Base-by-base conservation (phyloP, 2,329 filamentous ascomycete species). In the Xylaria sp. region DNA sequence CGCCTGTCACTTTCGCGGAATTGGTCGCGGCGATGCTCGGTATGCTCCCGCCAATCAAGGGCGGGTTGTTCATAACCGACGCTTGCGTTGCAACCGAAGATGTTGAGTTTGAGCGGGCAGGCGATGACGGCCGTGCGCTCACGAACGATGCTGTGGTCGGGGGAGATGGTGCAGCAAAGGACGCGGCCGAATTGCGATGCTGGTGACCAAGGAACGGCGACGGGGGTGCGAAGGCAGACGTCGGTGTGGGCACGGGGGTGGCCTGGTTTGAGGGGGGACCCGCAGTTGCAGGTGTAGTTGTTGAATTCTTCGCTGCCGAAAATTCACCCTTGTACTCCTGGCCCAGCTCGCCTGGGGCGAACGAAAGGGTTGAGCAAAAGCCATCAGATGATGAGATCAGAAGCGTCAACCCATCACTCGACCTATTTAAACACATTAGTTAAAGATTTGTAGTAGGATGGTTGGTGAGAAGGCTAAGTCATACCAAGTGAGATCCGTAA, bases 341-440 rank as follows among this genome's bases (percentile, higher is more conserved):
- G 11, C 94, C 94, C 1, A 99, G 78, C 71, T 99, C 94, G 7
- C 91, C 90, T 2, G 89, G 78, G 1, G 84, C 74, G 68, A 99
- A 99, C 0, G 92, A 89, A 5, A 99, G 78, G 0, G 90, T 89
- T 0, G 94, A 99, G 71, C 94, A 99, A 76, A 97, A 99, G 0
- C 94, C 94, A 71, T 99, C 94, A 0, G 94, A 97, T 0, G 94
- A 99, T n/a, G 92, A 94, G 76, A 99, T 95, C 45, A 99, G 80
- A 19, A 99, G 77, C 1, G 88, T 92, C 39, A 85, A 78, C 11
- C 89, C 89, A 71, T 92, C 89, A 59, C 80, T 86, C 1, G 89
- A 89, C 88, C 88, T 90, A 58, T 34, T 4, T 13, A 34, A 11
- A 26, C 20, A 37, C 52, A 68, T 59, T 43, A 52, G 65, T 77